phyloP scores from a whole-genome alignment of 345 rosid genomes.

The Stellera chamaejasme region DNA sequence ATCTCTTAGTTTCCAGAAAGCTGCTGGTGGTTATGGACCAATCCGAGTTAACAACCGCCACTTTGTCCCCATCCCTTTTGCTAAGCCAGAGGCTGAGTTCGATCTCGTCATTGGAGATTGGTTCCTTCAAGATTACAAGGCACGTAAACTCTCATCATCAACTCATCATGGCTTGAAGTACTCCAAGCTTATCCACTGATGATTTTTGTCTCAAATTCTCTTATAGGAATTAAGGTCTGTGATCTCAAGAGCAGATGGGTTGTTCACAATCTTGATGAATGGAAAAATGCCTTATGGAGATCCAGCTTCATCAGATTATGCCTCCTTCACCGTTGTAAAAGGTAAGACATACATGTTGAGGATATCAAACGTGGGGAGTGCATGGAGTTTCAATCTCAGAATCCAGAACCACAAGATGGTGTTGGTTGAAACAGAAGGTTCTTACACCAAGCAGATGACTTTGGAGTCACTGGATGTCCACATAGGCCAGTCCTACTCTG shows the following conservation, averaged over 20 bases:
- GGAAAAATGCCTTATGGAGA: slow-evolving; percentile 38
- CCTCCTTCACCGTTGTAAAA: slow-evolving; percentile 37
- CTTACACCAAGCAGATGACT: slow-evolving; percentile 31
- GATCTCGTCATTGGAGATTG: slow-evolving; percentile 56
- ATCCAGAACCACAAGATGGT: slow-evolving; percentile 36
- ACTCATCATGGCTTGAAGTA: neutral
- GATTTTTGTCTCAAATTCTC: neutral
- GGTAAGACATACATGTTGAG: slow-evolving; percentile 44
- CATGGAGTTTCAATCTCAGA: slow-evolving; percentile 28
- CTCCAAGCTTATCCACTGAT: neutral
- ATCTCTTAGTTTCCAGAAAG: slow-evolving; percentile 43
- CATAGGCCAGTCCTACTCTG: slow-evolving; percentile 40
- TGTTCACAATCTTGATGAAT: slow-evolving; percentile 30
- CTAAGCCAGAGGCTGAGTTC: slow-evolving; percentile 44
- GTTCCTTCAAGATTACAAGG: slow-evolving; percentile 30
- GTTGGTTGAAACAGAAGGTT: slow-evolving; percentile 44
- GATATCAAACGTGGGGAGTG: slow-evolving; percentile 35
- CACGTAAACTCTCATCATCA: slow-evolving; percentile 1
- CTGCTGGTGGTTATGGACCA: slow-evolving; percentile 45
- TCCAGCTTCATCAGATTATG: slow-evolving; percentile 16
- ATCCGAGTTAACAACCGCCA: slow-evolving; percentile 38
- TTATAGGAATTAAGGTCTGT: slow-evolving; percentile 21
- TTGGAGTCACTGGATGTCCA: slow-evolving; percentile 34
- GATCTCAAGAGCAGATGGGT: slow-evolving; percentile 4
- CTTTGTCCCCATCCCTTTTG: slow-evolving; percentile 36